Evolutionary conservation across 768 basidiomycete species (phyloP).

Genomic region (Rhodotorula diobovata): DNA sequence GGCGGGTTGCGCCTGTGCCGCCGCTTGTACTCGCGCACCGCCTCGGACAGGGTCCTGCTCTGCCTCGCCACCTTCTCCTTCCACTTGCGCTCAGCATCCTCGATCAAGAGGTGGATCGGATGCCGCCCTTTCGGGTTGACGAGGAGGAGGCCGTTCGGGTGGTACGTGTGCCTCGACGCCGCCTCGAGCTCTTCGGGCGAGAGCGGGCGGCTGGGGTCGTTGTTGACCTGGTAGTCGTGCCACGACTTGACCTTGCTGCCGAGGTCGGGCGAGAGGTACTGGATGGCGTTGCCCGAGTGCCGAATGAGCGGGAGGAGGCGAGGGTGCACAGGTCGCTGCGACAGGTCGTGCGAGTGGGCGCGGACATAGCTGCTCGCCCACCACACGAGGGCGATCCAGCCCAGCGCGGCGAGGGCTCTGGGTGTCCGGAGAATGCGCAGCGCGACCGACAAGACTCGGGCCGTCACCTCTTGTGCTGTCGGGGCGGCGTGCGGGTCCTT

Average conservation of each 20-base stretch:
- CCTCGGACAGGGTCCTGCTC: slow-evolving; percentile 69
- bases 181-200: slow-evolving; percentile 31
- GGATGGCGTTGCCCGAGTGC: slow-evolving; percentile 20
- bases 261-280: slow-evolving; percentile 25
- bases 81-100: slow-evolving; percentile 54
- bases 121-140: slow-evolving; percentile 45
- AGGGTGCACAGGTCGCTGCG: slow-evolving; percentile 23
- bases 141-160: slow-evolving; percentile 39
- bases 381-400: slow-evolving; percentile 5
- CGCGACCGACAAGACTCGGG: slow-evolving; percentile 7
- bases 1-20: slow-evolving; percentile 75
- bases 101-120: slow-evolving; percentile 54
- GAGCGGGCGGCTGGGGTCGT: slow-evolving; percentile 27
- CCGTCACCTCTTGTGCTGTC: not conserved
- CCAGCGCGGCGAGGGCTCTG: not conserved
- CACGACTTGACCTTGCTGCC: slow-evolving; percentile 28
- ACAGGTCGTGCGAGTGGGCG: slow-evolving; percentile 14
- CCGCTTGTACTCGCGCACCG: slow-evolving; percentile 73
- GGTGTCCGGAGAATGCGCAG: slow-evolving; percentile 14
- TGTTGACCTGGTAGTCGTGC: slow-evolving; percentile 32
- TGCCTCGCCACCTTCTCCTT: slow-evolving; percentile 61
- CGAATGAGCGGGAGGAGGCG: slow-evolving; percentile 37
- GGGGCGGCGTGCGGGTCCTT: not conserved
- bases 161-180: slow-evolving; percentile 33
- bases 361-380: slow-evolving; percentile 7